Evolutionary conservation across 805 yeast genomes (phyloP).

Genomic region (Lachancea thermotolerans): DNA sequence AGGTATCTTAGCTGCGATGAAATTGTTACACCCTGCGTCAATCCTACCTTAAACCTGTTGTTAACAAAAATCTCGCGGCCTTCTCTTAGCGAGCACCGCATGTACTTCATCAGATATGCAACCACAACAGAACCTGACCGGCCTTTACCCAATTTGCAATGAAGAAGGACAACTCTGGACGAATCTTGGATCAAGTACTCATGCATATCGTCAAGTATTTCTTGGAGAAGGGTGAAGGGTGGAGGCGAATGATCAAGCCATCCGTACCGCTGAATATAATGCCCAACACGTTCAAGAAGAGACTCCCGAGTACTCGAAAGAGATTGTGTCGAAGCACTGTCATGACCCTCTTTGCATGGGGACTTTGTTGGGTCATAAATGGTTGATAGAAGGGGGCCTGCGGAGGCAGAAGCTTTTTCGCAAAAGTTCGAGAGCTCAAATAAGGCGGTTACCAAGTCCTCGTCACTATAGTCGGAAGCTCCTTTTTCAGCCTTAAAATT

Average conservation of each 20-base stretch:
- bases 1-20: conserved; percentile 62
- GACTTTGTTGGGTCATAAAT: no score
- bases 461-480: conserved; percentile 32
- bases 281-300: neutral
- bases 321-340: neutral
- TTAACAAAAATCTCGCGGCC: conserved; percentile 50
- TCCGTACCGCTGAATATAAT: conserved; percentile 32
- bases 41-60: conserved; percentile 48
- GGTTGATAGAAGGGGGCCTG: no score
- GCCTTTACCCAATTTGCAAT: conserved; percentile 91
- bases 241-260: conserved; percentile 79
- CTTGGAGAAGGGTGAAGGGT: conserved; percentile 45
- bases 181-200: conserved; percentile 32
- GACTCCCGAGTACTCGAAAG: neutral
- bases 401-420: no score
- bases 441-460: conserved; percentile 12
- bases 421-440: no score
- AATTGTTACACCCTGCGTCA: conserved; percentile 67
- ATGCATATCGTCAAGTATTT: conserved; percentile 40
- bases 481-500: conserved; percentile 58
- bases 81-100: conserved; percentile 33
- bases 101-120: conserved; percentile 56
- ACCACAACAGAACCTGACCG: conserved; percentile 74
- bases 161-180: conserved; percentile 57
- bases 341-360: no score